These are phyloP conservation scores for Zymoseptoria ardabiliae DNA, from an alignment of 2,329 filamentous ascomycete genomes.

Conservation along the genomic window DNA sequence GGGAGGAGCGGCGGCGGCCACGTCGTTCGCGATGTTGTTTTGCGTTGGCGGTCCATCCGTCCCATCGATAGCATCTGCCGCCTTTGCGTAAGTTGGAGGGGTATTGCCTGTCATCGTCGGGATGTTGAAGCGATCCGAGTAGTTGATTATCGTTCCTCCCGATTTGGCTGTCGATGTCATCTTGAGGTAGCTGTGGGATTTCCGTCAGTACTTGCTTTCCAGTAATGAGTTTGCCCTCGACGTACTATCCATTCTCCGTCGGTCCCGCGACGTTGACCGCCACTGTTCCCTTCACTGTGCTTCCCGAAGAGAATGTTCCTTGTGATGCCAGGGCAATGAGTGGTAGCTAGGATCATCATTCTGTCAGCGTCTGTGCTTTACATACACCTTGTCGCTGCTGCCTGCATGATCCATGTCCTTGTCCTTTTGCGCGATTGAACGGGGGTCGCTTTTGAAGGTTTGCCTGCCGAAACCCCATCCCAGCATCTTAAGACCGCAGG, in stretches of 20 bases:
- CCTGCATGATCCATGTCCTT: conserved; percentile 1
- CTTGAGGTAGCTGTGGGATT: conserved; percentile 45
- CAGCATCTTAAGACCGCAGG: neutral
- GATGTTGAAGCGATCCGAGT: conserved; percentile 57
- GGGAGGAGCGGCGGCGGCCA: conserved; percentile 7
- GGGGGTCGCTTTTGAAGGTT: neutral
- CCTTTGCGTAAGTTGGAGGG: conserved; percentile 33
- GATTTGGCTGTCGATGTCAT: conserved; percentile 50
- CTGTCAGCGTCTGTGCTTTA: neutral
- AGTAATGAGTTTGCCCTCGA: neutral
- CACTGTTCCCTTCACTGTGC: conserved; percentile 12
- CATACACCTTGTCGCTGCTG: neutral
- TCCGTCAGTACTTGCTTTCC: conserved; percentile 4
- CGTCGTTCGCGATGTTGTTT: conserved; percentile 25
- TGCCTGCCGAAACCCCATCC: neutral
- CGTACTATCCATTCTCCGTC: conserved; percentile 51
- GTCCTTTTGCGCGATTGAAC: neutral
- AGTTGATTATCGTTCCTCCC: conserved; percentile 52
- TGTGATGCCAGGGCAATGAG: conserved; percentile 8
- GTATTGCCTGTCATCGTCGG: conserved; percentile 57
- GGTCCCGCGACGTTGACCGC: conserved; percentile 16
- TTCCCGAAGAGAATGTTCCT: conserved; percentile 9
- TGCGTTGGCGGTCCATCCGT: conserved; percentile 34
- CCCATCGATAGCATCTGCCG: conserved; percentile 30
- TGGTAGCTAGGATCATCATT: conserved; percentile 6